Evolutionary conservation across 768 basidiomycete species (phyloP).

Genomic region (Macrolepiota fuliginosa): DNA sequence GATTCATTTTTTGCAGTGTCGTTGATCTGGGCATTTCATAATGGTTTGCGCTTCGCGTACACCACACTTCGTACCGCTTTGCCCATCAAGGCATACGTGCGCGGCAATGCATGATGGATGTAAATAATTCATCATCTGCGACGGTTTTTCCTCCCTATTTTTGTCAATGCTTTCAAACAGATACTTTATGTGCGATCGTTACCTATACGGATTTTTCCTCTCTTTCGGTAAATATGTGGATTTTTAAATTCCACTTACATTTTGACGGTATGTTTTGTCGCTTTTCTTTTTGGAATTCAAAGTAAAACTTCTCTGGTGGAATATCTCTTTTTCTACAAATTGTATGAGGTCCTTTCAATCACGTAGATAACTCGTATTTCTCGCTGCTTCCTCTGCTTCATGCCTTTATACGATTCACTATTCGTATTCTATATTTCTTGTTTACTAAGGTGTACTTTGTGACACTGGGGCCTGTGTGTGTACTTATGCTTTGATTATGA

Average conservation of each 20-base stretch:
- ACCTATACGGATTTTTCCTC: neutral
- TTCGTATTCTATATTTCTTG: slow-evolving; percentile 7
- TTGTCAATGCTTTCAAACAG: slow-evolving; percentile 2
- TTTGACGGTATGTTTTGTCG: neutral
- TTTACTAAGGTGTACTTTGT: neutral
- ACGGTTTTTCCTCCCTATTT: slow-evolving; percentile 10
- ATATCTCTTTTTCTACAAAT: neutral
- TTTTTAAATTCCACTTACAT: neutral
- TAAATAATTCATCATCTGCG: slow-evolving; percentile 1
- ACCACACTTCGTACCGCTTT: slow-evolving; percentile 47
- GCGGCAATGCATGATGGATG: slow-evolving; percentile 27
- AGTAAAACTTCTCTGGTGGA: neutral
- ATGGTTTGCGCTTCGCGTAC: slow-evolving; percentile 49
- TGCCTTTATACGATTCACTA: neutral
- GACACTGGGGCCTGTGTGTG: neutral
- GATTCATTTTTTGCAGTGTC: slow-evolving; percentile 40
- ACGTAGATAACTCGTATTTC: neutral
- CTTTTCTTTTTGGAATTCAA: neutral
- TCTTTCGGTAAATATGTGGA: neutral
- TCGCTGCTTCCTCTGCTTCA: neutral
- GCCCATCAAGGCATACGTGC: slow-evolving; percentile 41
- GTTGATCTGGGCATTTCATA: slow-evolving; percentile 59
- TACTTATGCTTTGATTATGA: neutral
- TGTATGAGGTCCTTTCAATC: neutral
- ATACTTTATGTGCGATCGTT: slow-evolving; percentile 7